Percentiles rank a stretch among this genome's conserved stretches.
Evolutionary conservation across 768 basidiomycete species (phyloP).

Genomic region (Fomitopsis pulvina): DNA sequence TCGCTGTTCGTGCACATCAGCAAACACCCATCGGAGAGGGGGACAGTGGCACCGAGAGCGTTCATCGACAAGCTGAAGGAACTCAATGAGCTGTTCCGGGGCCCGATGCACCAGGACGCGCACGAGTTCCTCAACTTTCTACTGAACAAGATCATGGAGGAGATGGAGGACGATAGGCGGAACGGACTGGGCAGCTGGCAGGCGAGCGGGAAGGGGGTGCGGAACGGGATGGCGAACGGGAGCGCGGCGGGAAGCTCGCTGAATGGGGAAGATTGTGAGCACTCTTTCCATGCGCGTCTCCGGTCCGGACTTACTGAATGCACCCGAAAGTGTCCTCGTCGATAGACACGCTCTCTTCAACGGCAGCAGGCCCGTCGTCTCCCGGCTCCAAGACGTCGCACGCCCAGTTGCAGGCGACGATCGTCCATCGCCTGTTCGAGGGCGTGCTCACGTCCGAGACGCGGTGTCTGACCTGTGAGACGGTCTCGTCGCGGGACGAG

Average conservation of each 20-base stretch:
- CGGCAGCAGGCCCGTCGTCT: slow-evolving; percentile 33
- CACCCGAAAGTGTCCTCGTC: slow-evolving; percentile 49
- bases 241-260: slow-evolving; percentile 3
- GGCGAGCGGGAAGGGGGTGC: too few species aligned
- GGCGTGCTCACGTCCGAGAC: slow-evolving; percentile 95
- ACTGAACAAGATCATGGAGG: slow-evolving; percentile 89
- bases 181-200: slow-evolving; percentile 13
- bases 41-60: slow-evolving; percentile 82
- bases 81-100: slow-evolving; percentile 85
- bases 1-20: slow-evolving; percentile 87
- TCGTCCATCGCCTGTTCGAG: slow-evolving; percentile 91
- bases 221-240: slow-evolving; percentile 6
- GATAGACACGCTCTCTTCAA: slow-evolving; percentile 45
- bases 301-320: slow-evolving; percentile 2
- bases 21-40: slow-evolving; percentile 67
- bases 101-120: slow-evolving; percentile 94
- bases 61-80: slow-evolving; percentile 93
- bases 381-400: slow-evolving; percentile 42
- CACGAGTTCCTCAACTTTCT: slow-evolving; percentile 97
- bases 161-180: slow-evolving; percentile 70
- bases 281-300: neutral
- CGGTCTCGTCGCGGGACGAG: slow-evolving; percentile 87
- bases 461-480: slow-evolving; percentile 95
- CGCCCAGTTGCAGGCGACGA: slow-evolving; percentile 41
- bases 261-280: slow-evolving; percentile 61